phyloP scores from a whole-genome alignment of 2,329 filamentous ascomycete species.

The Fusarium mangiferae region DNA sequence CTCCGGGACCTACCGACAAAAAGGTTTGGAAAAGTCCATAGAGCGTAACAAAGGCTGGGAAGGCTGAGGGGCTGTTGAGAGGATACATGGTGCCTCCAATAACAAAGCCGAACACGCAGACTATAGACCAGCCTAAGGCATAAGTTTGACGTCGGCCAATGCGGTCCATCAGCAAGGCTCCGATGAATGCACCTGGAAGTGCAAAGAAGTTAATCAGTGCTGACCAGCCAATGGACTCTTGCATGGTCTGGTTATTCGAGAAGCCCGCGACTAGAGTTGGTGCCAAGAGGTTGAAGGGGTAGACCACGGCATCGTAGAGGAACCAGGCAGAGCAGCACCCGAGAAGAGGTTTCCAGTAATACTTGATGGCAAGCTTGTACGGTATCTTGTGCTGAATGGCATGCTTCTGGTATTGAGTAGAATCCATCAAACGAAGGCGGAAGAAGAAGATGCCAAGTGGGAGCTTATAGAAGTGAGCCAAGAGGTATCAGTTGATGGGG shows the following conservation, averaged over 20 bases:
- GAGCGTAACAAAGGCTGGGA: neutral
- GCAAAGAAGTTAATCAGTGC: neutral
- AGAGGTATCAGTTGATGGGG: rapidly evolving
- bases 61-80: neutral
- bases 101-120: neutral
- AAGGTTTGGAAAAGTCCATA: neutral
- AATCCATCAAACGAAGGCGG: neutral
- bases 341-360: neutral
- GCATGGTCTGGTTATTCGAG: neutral
- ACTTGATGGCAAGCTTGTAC: neutral
- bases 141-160: neutral
- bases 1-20: neutral
- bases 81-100: neutral
- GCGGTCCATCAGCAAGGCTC: neutral
- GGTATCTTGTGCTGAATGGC: neutral
- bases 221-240: neutral
- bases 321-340: neutral
- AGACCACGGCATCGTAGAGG: neutral
- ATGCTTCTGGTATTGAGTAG: neutral
- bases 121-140: neutral
- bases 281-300: neutral
- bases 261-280: neutral
- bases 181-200: neutral
- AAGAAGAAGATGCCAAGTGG: conserved; percentile 1
- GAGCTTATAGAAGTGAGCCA: neutral